Evolutionary conservation across 805 yeast species (phyloP), one percentile per base, ranked within the genome.

Genomic region (Wickerhamomyces silvicola): DNA sequence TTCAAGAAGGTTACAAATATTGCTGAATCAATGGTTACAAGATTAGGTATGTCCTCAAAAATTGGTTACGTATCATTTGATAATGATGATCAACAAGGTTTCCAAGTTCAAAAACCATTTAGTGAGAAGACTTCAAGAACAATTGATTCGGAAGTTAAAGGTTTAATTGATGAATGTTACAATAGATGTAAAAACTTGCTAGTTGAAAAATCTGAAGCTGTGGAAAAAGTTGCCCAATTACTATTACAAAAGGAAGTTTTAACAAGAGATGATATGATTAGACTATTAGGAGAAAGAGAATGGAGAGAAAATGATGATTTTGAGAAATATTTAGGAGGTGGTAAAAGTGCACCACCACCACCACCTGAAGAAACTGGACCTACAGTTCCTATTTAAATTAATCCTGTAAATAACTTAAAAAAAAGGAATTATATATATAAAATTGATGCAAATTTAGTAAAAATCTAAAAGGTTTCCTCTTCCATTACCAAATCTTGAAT

Each of bases 11-110:
- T 87, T 23, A 87, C 96, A 1, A 76, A 72, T 44, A 81, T 88
- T 73, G 96, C 96, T 4, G 80, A 76, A 45, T 76, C 80, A 14
- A 88, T 88, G 97, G 94, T 88, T 20, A 73, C 86, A 24, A 77
- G 75, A 48, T 70, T 84, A 36, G 96, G 96, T 19, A 85, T 87
- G 94, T 80, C 92, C n/a, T 68, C 73, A 7, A 72, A 75, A 51
- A 66, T 88, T 32, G 97, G 96, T 6, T 72, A 70, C 49, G 66
- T 78, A 19, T 65, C 71, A 20, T 73, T 71, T 37, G 79, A 72
- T 36, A 58, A 61, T 22, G 70, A 62, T 23, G 71, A 66, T 25
- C 60, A 63, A 28, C 70, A 71, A 26, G 78, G 78, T 13, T 63
- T 71, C 31, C 68, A 70, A 48, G 70, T 72, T 18, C 60, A 57